Evolutionary conservation across 129 eudicot genomes (phyloP), one percentile per base, ranked within the genome.

Genomic region (Tagetes erecta): DNA sequence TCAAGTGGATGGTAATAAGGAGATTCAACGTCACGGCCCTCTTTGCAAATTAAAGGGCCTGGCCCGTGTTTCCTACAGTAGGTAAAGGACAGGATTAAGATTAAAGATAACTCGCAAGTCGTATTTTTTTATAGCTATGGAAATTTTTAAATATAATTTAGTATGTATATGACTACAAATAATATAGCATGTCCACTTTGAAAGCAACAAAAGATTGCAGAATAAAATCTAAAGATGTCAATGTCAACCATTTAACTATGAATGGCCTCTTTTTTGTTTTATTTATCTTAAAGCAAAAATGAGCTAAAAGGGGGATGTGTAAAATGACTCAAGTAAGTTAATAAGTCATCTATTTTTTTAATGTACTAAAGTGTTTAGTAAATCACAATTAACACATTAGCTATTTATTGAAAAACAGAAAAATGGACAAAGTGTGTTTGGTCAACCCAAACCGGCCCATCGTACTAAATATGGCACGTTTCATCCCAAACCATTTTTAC

Each of bases 1-100:
- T 88, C 93, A 36, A 94, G 99, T 4, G 91, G 97, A 73, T 79
- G 86, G 73, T 94, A 94, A 67, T 94, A 91, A 8, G 99, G 96
- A 60, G 96, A 75, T 83, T 94, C 99, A 46, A 88, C 83, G 75
- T 94, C 99, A 62, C 70, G 93, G 20, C 89, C 83, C 79, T 86
- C 91, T 69, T 87, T 83, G 76, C 99, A 94, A 42, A 91, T 83
- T 58, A 89, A 72, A 70, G 88, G 91, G 42, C 82, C 80, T 38
- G 91, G 52, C 44, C 92, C 86, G 64, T 79, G 81, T 85, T 88
- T 88, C 87, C 99, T 94, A 81, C 59, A 77, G 38, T 44, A 46
- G 63, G 65, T 76, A n/a, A 53, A 41, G 27, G 63, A 66, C 45
- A 76, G 58, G 57, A 64, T 33, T 76, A 83, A 47, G 52, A 47